phyloP scores from a whole-genome alignment of 1,284 basidiomycete species.

The Ustilago shanxiensis region DNA sequence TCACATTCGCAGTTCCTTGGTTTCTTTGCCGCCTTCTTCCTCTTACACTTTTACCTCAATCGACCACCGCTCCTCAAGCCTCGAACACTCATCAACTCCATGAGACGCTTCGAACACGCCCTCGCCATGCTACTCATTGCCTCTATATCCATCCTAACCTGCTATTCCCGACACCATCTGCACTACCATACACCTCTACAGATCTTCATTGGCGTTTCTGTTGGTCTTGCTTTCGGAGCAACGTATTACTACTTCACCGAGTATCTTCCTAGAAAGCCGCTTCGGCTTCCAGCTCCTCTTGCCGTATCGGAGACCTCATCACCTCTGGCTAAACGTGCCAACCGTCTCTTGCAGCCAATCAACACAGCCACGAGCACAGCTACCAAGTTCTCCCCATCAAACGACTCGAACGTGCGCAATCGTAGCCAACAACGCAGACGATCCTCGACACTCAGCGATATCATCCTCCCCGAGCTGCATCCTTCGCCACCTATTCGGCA shows the following conservation, averaged over 20 bases:
- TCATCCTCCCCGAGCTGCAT: slow-evolving; percentile 39
- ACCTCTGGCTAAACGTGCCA: slow-evolving; percentile 24
- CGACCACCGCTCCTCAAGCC: slow-evolving; percentile 76
- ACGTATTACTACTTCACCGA: slow-evolving; percentile 77
- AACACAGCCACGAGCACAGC: slow-evolving; percentile 14
- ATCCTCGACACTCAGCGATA: slow-evolving; percentile 31
- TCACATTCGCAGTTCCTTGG: slow-evolving; percentile 91
- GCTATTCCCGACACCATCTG: slow-evolving; percentile 83
- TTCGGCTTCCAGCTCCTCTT: slow-evolving; percentile 42
- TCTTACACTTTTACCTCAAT: slow-evolving; percentile 79
- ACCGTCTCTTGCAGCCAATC: slow-evolving; percentile 34
- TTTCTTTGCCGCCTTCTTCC: slow-evolving; percentile 82
- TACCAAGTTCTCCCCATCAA: background rate
- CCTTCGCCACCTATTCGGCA: slow-evolving; percentile 71
- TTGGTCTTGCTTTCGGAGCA: slow-evolving; percentile 77
- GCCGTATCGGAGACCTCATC: slow-evolving; percentile 45
- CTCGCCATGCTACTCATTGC: slow-evolving; percentile 75
- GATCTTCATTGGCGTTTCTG: slow-evolving; percentile 79
- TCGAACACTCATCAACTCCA: slow-evolving; percentile 43
- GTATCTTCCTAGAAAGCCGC: slow-evolving; percentile 72
- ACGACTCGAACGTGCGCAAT: slow-evolving; percentile 10
- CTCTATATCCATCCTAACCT: slow-evolving; percentile 77
- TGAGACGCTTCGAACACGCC: slow-evolving; percentile 56
- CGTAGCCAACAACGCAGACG: slow-evolving; percentile 24
- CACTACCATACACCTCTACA: slow-evolving; percentile 81